Percentiles rank a stretch among this genome's conserved stretches.
phyloP scores from a whole-genome alignment of 108 stramenopile species.

The Aurantiochytrium sp. region DNA sequence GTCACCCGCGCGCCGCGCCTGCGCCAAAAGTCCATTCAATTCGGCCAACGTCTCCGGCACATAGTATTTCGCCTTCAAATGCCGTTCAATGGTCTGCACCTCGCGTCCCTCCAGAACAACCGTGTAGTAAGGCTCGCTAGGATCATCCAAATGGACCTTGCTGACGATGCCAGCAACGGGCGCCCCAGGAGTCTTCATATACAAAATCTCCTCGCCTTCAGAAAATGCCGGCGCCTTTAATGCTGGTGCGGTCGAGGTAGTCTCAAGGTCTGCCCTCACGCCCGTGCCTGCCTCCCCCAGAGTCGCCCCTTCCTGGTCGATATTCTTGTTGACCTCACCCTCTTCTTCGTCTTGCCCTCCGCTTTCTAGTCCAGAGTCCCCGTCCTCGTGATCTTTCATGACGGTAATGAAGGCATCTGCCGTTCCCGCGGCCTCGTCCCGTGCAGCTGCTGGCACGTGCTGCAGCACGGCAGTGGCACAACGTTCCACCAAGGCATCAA shows the following conservation, averaged over 20 bases:
- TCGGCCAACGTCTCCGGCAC: neutral
- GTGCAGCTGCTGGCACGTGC: neutral
- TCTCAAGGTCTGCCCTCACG: too few relatives aligned
- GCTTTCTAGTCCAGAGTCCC: too few relatives aligned
- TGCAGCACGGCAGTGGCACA: neutral
- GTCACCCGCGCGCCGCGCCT: neutral
- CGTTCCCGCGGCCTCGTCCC: neutral
- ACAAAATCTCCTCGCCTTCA: conserved; percentile 1
- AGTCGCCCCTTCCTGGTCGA: too few relatives aligned
- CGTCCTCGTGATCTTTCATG: neutral
- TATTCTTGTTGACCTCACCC: too few relatives aligned
- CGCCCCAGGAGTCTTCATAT: neutral
- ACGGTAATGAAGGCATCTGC: neutral
- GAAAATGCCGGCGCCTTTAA: neutral
- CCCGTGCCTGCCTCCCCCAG: too few relatives aligned
- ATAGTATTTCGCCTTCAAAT: neutral
- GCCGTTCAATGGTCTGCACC: neutral
- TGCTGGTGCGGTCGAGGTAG: neutral
- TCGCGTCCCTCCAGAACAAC: neutral
- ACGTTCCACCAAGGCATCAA: neutral
- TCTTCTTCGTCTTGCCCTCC: neutral
- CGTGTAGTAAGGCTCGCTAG: neutral
- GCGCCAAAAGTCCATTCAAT: neutral
- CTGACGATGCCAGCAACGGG: neutral
- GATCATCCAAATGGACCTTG: neutral